Evolutionary conservation across 2,329 filamentous ascomycete genomes (phyloP).

Genomic region (Cadophora sp.): DNA sequence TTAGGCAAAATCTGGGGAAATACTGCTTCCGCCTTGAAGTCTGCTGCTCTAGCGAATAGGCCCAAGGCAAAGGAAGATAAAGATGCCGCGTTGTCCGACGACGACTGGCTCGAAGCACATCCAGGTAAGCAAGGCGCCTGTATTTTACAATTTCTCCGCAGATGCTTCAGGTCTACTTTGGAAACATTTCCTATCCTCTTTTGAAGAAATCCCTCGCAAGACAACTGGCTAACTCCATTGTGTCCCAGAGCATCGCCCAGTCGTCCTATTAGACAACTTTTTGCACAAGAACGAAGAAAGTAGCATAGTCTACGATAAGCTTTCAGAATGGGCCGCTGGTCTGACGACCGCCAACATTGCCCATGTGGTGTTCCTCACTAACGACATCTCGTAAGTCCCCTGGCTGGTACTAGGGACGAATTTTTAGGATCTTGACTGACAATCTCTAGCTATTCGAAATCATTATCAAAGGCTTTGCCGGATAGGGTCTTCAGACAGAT

Average conservation of each 20-base stretch:
- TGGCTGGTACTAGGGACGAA: not conserved
- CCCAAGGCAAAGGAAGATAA: conserved; percentile 76
- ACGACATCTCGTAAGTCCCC: conserved; percentile 69
- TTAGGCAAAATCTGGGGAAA: conserved; percentile 89
- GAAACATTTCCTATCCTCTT: not conserved
- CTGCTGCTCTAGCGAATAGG: conserved; percentile 74
- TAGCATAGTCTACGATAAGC: conserved; percentile 73
- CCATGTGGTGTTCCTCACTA: conserved; percentile 93
- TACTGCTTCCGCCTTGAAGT: conserved; percentile 78
- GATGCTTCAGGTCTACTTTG: not conserved
- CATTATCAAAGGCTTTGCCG: conserved; percentile 83
- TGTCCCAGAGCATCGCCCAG: conserved; percentile 69
- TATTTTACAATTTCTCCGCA: not conserved
- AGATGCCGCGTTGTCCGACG: conserved; percentile 75
- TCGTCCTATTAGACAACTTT: conserved; percentile 93
- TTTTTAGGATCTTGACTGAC: not conserved
- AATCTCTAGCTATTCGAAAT: conserved; percentile 70
- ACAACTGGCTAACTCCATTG: not conserved
- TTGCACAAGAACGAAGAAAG: conserved; percentile 77
- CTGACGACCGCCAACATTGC: conserved; percentile 88
- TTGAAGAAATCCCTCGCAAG: not conserved
- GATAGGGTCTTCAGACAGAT: conserved; percentile 91
- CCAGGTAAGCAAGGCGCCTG: conserved; percentile 49
- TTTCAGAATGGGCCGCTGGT: conserved; percentile 88
- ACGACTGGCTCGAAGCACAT: conserved; percentile 89